Evolutionary conservation across 2,329 filamentous ascomycete genomes (phyloP), one percentile per base, ranked within the genome.

Genomic region (Calonectria pteridis): DNA sequence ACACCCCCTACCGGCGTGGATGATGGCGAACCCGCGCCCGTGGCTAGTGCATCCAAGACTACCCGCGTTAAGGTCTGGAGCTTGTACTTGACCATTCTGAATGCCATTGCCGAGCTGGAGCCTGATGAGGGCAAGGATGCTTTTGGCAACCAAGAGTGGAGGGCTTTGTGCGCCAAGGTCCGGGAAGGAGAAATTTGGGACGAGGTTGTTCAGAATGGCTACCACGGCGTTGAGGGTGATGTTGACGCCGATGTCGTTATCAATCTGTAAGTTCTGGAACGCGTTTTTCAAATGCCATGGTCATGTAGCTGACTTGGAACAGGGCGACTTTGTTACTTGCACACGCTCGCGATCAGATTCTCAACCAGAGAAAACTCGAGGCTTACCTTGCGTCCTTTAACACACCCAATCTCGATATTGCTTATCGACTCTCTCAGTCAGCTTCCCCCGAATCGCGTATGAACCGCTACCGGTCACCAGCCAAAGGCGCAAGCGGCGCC

Each of bases 31-130:
- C 87, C 91, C 33, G 93, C 95, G 33, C 95, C 95, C 6, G 92
- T 98, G 67, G 93, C 94, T 68, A 91, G 90, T 76, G 95, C 95
- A 67, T 96, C 94, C 51, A 92, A 94, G 77, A 94, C 93, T 37
- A 97, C 95, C 71, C 90, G 96, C 77, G 94, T 98, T 84, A 99
- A 98, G 85, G 94, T 98, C 76, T 99, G 97, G 97, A 98, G 95
- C 84, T 89, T 99, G 80, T 99, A 98, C 83, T 90, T 98, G 77
- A 98, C 96, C 23, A 93, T 98, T 65, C 88, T 98, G 75, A 98
- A 98, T 86, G 94, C 95, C 49, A 94, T 98, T 76, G 88, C 98
- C 43, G 96, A 98, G 81, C 88, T 98, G 82, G 95, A 95, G 70
- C 89, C 94, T 2, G 95, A 98, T 78, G 96, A 98, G 84, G 97